Conservation (phyloP, 148 eudicot species). For the Chenopodium suecicum region DNA sequence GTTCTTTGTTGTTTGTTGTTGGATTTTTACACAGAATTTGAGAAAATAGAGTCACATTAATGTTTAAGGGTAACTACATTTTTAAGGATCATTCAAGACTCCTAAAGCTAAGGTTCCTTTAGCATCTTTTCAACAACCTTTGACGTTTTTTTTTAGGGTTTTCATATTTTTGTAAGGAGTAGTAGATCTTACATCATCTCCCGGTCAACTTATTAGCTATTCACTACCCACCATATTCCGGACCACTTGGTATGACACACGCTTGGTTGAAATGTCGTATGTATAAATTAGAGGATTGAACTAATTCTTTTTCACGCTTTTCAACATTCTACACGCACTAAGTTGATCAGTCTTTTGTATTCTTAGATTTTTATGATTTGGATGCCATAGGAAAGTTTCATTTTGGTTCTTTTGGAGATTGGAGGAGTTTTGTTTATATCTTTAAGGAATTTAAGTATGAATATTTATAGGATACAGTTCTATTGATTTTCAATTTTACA, state of each 20-base stretch:
- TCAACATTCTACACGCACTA: neutral
- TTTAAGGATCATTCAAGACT: neutral
- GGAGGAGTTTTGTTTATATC: neutral
- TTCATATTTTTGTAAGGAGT: no score
- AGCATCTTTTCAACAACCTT: neutral
- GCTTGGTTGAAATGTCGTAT: neutral
- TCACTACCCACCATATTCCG: neutral
- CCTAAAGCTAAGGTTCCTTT: neutral
- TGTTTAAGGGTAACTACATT: neutral
- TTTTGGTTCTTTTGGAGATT: neutral
- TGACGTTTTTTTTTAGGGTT: no score
- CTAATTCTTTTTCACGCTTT: neutral
- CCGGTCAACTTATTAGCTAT: no score
- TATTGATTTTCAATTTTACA: no score
- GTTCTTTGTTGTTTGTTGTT: no score
- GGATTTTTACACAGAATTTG: conserved; percentile 9
- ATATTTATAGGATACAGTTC: no score
- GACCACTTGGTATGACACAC: neutral
- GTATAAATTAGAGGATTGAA: neutral
- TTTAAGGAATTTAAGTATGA: neutral
- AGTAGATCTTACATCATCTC: no score
- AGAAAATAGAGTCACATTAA: conserved; percentile 10
- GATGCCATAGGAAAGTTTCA: neutral
- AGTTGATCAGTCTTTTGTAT: neutral
- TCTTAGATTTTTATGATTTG: neutral